phyloP scores from a whole-genome alignment of 225 moss, liverwort and hornwort species.

The Asterella californica region DNA sequence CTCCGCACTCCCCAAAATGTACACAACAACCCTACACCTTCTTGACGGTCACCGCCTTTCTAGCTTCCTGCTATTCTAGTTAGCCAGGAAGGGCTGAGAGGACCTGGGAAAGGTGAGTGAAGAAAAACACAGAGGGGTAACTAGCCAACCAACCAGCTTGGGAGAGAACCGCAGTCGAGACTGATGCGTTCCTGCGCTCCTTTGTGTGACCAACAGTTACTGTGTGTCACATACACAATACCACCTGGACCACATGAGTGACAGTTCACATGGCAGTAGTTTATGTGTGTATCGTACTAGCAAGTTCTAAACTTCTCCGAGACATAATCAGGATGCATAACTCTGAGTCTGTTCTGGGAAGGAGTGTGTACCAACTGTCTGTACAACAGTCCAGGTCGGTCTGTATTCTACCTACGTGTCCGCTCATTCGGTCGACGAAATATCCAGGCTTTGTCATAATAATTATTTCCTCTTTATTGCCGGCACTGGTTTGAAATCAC shows the following conservation, averaged over 20 bases:
- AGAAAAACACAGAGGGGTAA: background rate
- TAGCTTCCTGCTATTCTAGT: background rate
- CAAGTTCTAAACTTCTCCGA: background rate
- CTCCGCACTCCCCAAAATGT: background rate
- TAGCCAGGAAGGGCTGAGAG: background rate
- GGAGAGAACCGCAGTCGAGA: background rate
- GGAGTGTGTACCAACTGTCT: background rate
- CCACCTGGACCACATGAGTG: constrained; percentile 11
- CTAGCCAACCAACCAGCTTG: background rate
- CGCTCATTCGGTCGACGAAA: background rate
- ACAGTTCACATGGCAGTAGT: background rate
- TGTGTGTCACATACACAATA: background rate
- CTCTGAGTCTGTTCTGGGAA: background rate
- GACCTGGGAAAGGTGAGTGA: too few relatives aligned
- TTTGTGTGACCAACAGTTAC: background rate
- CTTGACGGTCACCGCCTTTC: constrained; percentile 1
- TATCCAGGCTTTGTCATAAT: background rate
- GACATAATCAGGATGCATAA: background rate
- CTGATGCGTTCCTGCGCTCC: background rate
- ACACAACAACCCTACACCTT: background rate
- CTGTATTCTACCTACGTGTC: background rate
- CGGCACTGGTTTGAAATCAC: background rate
- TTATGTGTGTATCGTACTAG: background rate
- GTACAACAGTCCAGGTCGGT: background rate
- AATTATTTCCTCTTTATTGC: constrained; percentile 5